Conservation (phyloP, 2,329 filamentous ascomycete genomes). For the Neophaeococcomyces aloes region DNA sequence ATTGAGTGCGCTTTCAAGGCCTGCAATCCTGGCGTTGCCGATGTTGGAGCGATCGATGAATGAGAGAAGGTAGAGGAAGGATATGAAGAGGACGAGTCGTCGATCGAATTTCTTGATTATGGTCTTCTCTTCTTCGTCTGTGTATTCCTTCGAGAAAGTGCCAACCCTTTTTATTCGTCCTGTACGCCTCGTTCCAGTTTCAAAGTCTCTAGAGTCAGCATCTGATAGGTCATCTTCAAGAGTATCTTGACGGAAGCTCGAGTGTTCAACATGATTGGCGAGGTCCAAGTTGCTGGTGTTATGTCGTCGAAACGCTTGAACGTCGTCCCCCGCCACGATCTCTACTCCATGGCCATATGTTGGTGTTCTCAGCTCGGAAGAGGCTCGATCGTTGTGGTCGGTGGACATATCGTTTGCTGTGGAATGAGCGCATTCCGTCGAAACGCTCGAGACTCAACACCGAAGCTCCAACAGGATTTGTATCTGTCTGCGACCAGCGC, state of each 20-base stretch:
- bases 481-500: not conserved
- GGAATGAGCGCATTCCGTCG: not conserved
- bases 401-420: not conserved
- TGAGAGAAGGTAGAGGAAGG: conserved; percentile 36
- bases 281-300: not conserved
- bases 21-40: conserved; percentile 57
- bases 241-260: not conserved
- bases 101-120: conserved; percentile 68
- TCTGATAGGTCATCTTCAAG: not conserved
- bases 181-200: not conserved
- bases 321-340: not conserved
- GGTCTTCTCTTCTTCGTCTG: conserved; percentile 57
- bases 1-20: conserved; percentile 42
- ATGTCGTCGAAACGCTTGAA: no score
- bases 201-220: conserved; percentile 8
- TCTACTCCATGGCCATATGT: not conserved
- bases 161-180: conserved; percentile 8
- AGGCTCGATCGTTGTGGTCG: not conserved
- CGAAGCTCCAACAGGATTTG: not conserved
- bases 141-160: conserved; percentile 48
- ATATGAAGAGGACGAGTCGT: conserved; percentile 67
- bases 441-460: not conserved
- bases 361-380: not conserved
- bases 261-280: not conserved
- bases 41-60: conserved; percentile 52